Evolutionary conservation across 2,329 filamentous ascomycete species (phyloP).

Genomic region (Bipolaris sorokiniana): DNA sequence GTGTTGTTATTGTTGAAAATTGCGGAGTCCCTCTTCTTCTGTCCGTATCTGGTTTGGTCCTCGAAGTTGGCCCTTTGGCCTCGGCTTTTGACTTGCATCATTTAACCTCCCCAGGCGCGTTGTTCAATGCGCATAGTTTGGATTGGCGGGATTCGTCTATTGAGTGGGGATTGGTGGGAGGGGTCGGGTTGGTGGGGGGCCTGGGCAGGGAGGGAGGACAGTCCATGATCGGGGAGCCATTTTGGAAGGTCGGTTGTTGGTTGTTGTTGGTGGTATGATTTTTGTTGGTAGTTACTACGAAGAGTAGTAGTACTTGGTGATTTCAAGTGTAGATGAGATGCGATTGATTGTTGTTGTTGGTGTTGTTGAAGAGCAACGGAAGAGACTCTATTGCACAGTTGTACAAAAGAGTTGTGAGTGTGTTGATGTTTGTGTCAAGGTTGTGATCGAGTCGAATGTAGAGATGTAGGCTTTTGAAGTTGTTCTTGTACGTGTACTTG

Average conservation of each 20-base stretch:
- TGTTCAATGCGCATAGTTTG: background rate
- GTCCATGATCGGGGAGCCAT: constrained; percentile 8
- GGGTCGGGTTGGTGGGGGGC: constrained; percentile 6
- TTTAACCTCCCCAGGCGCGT: background rate
- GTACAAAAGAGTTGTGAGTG: too few relatives aligned
- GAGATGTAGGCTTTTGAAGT: background rate
- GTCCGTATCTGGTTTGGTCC: background rate
- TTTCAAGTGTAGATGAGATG: too few relatives aligned
- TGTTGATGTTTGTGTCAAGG: too few relatives aligned
- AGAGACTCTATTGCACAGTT: too few relatives aligned
- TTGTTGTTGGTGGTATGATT: too few relatives aligned
- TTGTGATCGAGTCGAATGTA: too few relatives aligned
- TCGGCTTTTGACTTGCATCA: too few relatives aligned
- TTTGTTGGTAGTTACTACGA: background rate
- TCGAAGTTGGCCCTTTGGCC: background rate
- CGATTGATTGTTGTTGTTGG: too few relatives aligned
- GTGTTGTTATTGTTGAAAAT: too few relatives aligned
- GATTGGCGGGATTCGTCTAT: background rate
- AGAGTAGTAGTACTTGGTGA: too few relatives aligned
- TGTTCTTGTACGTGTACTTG: background rate
- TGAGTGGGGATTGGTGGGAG: constrained; percentile 2
- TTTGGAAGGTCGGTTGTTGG: background rate
- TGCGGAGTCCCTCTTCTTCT: background rate
- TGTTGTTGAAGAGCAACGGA: too few relatives aligned
- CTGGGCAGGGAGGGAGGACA: constrained; percentile 5